Evolutionary conservation across 257 asterid species (phyloP).

Genomic region (Leptodermis oblonga): DNA sequence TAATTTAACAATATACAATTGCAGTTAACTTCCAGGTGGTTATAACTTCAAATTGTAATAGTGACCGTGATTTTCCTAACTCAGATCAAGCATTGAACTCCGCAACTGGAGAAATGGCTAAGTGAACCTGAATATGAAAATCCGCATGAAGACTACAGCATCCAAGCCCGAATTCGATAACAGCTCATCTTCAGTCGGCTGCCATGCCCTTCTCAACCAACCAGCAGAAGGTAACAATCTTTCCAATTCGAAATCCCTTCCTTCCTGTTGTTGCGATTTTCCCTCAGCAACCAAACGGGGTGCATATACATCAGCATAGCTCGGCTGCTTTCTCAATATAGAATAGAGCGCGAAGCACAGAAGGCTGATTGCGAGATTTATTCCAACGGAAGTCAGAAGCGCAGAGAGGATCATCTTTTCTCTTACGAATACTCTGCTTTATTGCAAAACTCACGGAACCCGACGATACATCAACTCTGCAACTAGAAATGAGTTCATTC

Average conservation of each 20-base stretch:
- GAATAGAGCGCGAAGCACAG: conserved; percentile 56
- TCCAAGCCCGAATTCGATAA: conserved; percentile 70
- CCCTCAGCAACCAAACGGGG: conserved; percentile 87
- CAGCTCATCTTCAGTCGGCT: conserved; percentile 74
- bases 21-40: not conserved
- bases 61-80: not conserved
- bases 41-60: too few species aligned
- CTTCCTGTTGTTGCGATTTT: conserved; percentile 25
- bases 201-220: conserved; percentile 89
- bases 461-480: conserved; percentile 12
- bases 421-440: conserved; percentile 11
- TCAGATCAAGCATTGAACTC: not conserved
- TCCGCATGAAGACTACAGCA: conserved; percentile 93
- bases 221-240: conserved; percentile 50
- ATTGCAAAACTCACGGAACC: not conserved
- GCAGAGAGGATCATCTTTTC: conserved; percentile 88
- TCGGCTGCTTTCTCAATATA: conserved; percentile 62
- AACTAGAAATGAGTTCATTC: not conserved
- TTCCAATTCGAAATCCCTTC: conserved; percentile 32
- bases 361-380: conserved; percentile 63
- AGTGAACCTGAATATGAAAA: conserved; percentile 68
- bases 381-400: conserved; percentile 83
- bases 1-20: not conserved
- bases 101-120: not conserved
- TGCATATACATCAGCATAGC: conserved; percentile 54